These are phyloP conservation scores for Astrothelium macrocarpum DNA, from an alignment of 495 filamentous ascomycete species.

Conservation along the genomic window DNA sequence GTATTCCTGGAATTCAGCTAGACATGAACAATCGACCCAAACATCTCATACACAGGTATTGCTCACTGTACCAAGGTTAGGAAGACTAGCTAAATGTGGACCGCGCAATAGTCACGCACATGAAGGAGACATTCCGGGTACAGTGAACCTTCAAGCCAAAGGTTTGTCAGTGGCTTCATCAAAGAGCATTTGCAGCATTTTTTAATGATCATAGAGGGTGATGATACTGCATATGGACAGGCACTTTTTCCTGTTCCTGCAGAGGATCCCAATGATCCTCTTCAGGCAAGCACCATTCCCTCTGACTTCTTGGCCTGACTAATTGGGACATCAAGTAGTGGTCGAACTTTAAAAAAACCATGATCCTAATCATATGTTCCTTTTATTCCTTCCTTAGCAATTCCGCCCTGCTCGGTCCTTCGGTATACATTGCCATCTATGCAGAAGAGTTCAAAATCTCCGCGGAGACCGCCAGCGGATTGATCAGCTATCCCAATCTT, in stretches of 20 bases:
- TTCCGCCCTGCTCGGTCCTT: constrained; percentile 46
- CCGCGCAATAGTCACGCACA: constrained; percentile 42
- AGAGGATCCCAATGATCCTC: constrained; percentile 56
- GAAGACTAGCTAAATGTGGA: neutral
- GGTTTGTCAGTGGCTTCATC: neutral
- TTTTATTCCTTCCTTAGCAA: constrained; percentile 56
- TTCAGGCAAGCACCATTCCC: constrained; percentile 33
- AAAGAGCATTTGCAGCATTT: constrained; percentile 17
- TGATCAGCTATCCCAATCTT: constrained; percentile 54
- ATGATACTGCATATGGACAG: constrained; percentile 52
- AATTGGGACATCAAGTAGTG: constrained; percentile 32
- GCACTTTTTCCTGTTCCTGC: constrained; percentile 54
- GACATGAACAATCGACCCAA: neutral
- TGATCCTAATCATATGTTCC: constrained; percentile 50
- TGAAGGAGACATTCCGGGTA: constrained; percentile 49
- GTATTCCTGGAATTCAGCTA: neutral
- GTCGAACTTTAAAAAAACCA: constrained; percentile 48
- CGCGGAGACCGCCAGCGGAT: constrained; percentile 41
- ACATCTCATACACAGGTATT: constrained; percentile 15
- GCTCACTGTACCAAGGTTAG: neutral
- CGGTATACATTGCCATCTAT: constrained; percentile 51
- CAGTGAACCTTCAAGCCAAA: constrained; percentile 42
- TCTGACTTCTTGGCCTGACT: neutral
- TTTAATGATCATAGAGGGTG: constrained; percentile 39
- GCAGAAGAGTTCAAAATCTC: constrained; percentile 45